Base-by-base conservation (phyloP, 2,329 filamentous ascomycete genomes). In the Paracoccidioides brasiliensis region DNA sequence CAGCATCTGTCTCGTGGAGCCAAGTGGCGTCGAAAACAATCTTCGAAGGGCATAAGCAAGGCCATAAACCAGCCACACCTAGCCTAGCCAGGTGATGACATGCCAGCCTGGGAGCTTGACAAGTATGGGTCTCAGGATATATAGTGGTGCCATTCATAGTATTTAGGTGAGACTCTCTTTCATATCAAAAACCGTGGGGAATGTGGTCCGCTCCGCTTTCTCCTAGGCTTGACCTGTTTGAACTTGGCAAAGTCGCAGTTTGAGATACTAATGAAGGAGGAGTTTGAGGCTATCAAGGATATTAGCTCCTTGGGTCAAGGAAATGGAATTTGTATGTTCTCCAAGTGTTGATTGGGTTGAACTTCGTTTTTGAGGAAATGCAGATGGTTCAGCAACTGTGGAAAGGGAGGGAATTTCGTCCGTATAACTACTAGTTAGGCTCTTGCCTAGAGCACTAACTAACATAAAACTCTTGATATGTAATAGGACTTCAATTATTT, bases 1-100 rank as follows among this genome's bases (percentile, higher is more conserved):
- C 28, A 40, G 46, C 30, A 14, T 54, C 5, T 46, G 38, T 46
- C 15, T 41, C 1, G 46, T 46, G 40, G 52, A 54, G 42, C 52
- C 52, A 30, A 38, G 52, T 46, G 52, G 52, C 9, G 52, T 54
- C 52, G n/a, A 54, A 54, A 38, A 54, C 52, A 5, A 54, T 48
- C 42, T 54, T 41, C 30, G 52, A 32, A n/a, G 38, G 28, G 14
- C 22, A 32, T 8, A 41, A 22, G 28, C 33, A 32, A 41, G 30
- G 44, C 33, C 33, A 45, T 9, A 2, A 54, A 35, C 28, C 14
- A 33, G 8, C 33, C n/a, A 41, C 52, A 54, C 40, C 52, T 41
- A 22, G 52, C 52, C 9, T 54, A 54, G 22, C 14, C 52, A 12
- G 52, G 28, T 48, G 44, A 46, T 45, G 38, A 32, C 12, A 41